Base-by-base conservation (phyloP, 495 filamentous ascomycete genomes). In the Hyaloscypha finlandica region DNA sequence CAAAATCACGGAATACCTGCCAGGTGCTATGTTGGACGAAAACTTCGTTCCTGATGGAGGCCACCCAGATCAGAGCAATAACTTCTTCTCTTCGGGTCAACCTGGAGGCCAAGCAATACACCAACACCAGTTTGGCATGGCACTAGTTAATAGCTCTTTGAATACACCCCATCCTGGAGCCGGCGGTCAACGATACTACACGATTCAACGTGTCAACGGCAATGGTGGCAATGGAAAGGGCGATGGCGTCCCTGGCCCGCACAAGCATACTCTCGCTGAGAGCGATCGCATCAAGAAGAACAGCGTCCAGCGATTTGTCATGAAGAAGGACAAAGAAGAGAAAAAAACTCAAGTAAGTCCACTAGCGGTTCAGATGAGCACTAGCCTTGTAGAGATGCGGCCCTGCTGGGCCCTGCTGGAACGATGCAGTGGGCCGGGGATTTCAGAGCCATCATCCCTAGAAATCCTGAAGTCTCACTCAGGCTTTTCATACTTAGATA, bases 271-370 rank as follows among this genome's bases (percentile, higher is more conserved):
- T 0, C 77, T 96, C 32, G 86, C 87, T 61, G 90, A 91, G 68
- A 94, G 91, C 69, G 92, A 96, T 75, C 85, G 87, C 57, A 89
- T 95, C 31, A 96, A 96, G 79, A 94, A 92, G 78, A 92, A 91
- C 68, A 93, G 87, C 71, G 87, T 94, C 4, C 83, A 89, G 70
- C 83, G 92, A 67, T 84, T 81, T 73, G 72, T 90, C 52, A 74
- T 90, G 58, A 89, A 88, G 75, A 82, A 84, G 63, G 87, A 87
- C 67, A 91, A 89, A 73, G 88, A 90, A 53, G 82, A 83, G 70
- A 90, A 88, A 77, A 91, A 87, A 74, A 76, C 75, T 14, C 79
- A 87, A 82, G 91, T 93, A 80, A 81, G 86, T 81, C 76, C 74
- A 48, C 42, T 1, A 37, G 35, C 37, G n/a, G n/a, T n/a, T n/a